Conservation (phyloP, 768 basidiomycete species). For the Podaxis sp. region DNA sequence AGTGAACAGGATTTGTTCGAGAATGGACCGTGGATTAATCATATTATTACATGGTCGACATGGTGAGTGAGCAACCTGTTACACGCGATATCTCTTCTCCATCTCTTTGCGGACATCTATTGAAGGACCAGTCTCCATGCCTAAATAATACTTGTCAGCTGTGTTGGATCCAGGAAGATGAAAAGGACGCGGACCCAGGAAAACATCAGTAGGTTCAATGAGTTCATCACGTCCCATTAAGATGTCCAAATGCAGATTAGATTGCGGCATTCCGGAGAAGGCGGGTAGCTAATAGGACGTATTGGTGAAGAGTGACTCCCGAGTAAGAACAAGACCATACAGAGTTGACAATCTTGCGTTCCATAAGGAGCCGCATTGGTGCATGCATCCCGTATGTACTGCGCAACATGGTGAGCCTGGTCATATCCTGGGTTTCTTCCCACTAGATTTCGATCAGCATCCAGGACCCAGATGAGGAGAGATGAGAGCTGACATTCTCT, state of each 20-base stretch:
- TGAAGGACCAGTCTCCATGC: slow-evolving; percentile 44
- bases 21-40: not conserved
- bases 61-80: slow-evolving; percentile 13
- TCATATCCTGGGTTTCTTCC: slow-evolving; percentile 88
- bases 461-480: not conserved
- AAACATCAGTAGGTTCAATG: slow-evolving; percentile 75
- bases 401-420: slow-evolving; percentile 81
- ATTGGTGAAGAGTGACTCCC: not conserved
- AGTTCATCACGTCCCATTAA: slow-evolving; percentile 89
- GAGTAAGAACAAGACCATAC: slow-evolving; percentile 39
- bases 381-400: slow-evolving; percentile 83
- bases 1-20: no score
- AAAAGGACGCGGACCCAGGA: slow-evolving; percentile 51
- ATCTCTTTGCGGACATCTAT: slow-evolving; percentile 62
- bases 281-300: slow-evolving; percentile 48
- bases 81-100: slow-evolving; percentile 55
- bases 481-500: slow-evolving; percentile 54
- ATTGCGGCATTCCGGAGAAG: slow-evolving; percentile 57
- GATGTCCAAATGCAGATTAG: slow-evolving; percentile 89
- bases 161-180: not conserved
- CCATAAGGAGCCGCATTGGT: slow-evolving; percentile 90
- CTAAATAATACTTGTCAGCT: slow-evolving; percentile 28
- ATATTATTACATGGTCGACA: not conserved
- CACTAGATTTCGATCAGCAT: slow-evolving; percentile 49
- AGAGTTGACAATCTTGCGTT: slow-evolving; percentile 76